A percentile compares a stretch with the other conserved stretches of the same genome.
phyloP scores from a whole-genome alignment of 176 grass and related monocot species.

The Raddia distichophylla region DNA sequence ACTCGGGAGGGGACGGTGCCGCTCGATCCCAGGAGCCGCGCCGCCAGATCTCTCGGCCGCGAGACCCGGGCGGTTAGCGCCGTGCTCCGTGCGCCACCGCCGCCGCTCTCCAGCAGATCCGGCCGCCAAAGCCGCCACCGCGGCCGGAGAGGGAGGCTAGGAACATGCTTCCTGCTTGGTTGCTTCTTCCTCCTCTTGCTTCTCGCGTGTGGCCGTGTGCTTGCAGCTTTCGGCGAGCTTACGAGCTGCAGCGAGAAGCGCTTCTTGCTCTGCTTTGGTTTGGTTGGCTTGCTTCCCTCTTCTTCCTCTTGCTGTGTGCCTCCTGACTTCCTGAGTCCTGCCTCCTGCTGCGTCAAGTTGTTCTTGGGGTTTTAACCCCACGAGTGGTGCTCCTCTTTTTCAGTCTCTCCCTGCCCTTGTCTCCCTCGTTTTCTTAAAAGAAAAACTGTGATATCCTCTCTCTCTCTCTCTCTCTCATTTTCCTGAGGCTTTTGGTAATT shows the following conservation, averaged over 20 bases:
- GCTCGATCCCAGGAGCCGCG: slow-evolving; percentile 28
- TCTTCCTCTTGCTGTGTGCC: slow-evolving; percentile 7
- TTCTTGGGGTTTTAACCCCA: slow-evolving; percentile 87
- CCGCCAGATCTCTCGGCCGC: slow-evolving; percentile 46
- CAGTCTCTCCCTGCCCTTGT: background rate
- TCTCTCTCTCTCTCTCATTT: background rate
- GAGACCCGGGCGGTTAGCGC: slow-evolving; percentile 13
- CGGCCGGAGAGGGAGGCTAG: slow-evolving; percentile 34
- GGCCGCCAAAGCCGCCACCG: slow-evolving; percentile 31
- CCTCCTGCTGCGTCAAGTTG: slow-evolving; percentile 31
- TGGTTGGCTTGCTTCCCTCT: slow-evolving; percentile 4
- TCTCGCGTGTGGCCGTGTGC: background rate
- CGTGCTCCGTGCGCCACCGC: slow-evolving; percentile 1
- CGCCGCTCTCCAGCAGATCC: slow-evolving; percentile 50
- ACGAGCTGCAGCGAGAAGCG: background rate
- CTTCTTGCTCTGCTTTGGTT: slow-evolving; percentile 9
- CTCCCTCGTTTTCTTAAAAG: background rate
- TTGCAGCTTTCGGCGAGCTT: slow-evolving; percentile 10
- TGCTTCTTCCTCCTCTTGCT: background rate
- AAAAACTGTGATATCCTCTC: background rate
- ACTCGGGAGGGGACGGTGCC: background rate
- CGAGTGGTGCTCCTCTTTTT: slow-evolving; percentile 56
- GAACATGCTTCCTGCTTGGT: slow-evolving; percentile 35
- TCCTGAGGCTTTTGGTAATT: slow-evolving; percentile 22
- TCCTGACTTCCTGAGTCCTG: no score